Percentiles rank a stretch among this genome's conserved stretches.
Evolutionary conservation across 192 early-diverging fungal genomes (phyloP).

Genomic region (Globomyces pollinis-pini): DNA sequence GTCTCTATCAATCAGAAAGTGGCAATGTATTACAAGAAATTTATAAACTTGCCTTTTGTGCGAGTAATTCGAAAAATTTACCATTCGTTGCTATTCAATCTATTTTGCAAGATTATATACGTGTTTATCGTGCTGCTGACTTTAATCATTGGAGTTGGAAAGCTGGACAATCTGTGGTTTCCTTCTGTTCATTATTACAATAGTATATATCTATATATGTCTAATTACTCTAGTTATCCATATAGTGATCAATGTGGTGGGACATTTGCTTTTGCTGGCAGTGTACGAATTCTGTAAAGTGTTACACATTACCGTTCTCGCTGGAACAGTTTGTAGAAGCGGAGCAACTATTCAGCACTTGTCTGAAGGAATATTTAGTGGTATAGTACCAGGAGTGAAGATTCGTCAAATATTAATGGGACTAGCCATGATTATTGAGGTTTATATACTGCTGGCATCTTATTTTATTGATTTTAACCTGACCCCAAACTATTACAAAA

Average conservation of each 20-base stretch:
- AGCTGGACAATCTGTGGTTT: too few relatives aligned
- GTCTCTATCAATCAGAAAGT: too few relatives aligned
- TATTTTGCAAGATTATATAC: too few relatives aligned
- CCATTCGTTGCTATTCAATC: too few relatives aligned
- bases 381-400: not conserved
- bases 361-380: not conserved
- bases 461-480: not conserved
- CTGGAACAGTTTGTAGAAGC: not conserved
- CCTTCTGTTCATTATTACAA: too few relatives aligned
- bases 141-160: too few relatives aligned
- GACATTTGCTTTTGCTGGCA: not conserved
- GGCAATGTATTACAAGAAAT: too few relatives aligned
- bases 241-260: not conserved
- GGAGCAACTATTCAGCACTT: not conserved
- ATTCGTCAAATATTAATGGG: not conserved
- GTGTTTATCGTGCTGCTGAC: too few relatives aligned
- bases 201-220: too few relatives aligned
- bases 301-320: not conserved
- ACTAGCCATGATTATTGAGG: not conserved
- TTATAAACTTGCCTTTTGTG: too few relatives aligned
- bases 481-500: not conserved
- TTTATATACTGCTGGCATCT: not conserved
- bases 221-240: too few relatives aligned
- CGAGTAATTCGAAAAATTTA: too few relatives aligned
- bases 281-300: not conserved